Percentiles rank a stretch among this genome's conserved stretches.
Conservation (phyloP, 495 filamentous ascomycete genomes). For the Glonium stellatum region DNA sequence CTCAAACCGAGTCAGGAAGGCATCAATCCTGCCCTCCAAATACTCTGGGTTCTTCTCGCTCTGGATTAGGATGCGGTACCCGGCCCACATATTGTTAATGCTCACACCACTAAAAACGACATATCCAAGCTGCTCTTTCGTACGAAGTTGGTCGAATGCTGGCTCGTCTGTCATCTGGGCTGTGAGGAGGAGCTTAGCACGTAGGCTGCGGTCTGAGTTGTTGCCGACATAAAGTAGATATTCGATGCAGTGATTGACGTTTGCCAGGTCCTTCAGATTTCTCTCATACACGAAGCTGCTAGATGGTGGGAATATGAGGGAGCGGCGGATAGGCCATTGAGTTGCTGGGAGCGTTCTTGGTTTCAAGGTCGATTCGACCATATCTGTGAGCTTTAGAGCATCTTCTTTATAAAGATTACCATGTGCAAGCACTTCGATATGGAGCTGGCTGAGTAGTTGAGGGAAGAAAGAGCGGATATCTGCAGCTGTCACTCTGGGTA, state of each 20-base stretch:
- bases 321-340: conserved; percentile 74
- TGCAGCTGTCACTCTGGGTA: conserved; percentile 64
- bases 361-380: conserved; percentile 72
- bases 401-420: conserved; percentile 97
- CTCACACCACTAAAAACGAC: conserved; percentile 80
- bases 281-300: conserved; percentile 77
- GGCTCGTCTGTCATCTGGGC: conserved; percentile 92
- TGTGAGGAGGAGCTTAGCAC: conserved; percentile 72
- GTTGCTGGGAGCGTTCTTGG: conserved; percentile 65
- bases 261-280: conserved; percentile 75
- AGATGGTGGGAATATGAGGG: conserved; percentile 69
- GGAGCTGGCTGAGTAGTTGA: conserved; percentile 71
- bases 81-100: conserved; percentile 62
- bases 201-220: conserved; percentile 55
- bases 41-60: conserved; percentile 79
- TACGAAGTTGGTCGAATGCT: conserved; percentile 86
- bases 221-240: conserved; percentile 78
- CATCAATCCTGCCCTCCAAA: conserved; percentile 78
- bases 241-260: conserved; percentile 96
- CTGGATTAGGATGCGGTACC: conserved; percentile 88
- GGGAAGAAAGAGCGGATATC: conserved; percentile 73
- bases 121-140: conserved; percentile 97
- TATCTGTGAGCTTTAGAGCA: conserved; percentile 74
- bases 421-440: conserved; percentile 82
- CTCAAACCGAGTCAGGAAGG: conserved; percentile 63